Conservation (phyloP, 257 asterid genomes). For the Rhazya stricta region DNA sequence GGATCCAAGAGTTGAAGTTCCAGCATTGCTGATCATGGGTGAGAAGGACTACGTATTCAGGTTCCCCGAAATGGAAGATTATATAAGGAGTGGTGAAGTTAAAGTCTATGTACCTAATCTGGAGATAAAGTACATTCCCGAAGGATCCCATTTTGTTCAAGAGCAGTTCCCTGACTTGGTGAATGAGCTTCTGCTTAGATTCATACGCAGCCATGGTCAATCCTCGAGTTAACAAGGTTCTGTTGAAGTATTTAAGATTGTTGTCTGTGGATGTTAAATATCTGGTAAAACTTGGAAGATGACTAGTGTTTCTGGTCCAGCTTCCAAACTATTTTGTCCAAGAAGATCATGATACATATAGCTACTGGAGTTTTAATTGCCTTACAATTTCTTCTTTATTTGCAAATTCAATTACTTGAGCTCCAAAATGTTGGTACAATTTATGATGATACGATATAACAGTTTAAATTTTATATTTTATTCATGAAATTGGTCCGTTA, state of each 20-base stretch:
- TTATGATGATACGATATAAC: too few relatives aligned
- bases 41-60: constrained; percentile 59
- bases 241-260: not conserved
- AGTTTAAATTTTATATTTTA: too few relatives aligned
- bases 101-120: constrained; percentile 48
- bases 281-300: not conserved
- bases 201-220: constrained; percentile 30
- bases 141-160: constrained; percentile 74
- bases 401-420: too few relatives aligned
- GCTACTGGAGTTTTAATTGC: too few relatives aligned
- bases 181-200: constrained; percentile 41
- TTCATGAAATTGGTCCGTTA: too few relatives aligned
- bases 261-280: not conserved
- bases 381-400: too few relatives aligned
- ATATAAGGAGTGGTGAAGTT: constrained; percentile 41
- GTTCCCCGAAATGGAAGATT: constrained; percentile 60
- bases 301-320: not conserved
- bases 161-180: constrained; percentile 66
- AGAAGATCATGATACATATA: too few relatives aligned
- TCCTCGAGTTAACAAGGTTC: not conserved
- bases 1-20: constrained; percentile 50
- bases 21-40: constrained; percentile 67
- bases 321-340: not conserved
- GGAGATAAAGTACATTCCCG: constrained; percentile 49
- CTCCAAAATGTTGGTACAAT: too few relatives aligned